Evolutionary conservation across 352 stramenopile genomes (phyloP).

Genomic region (Phytophthora niederhauseri): DNA sequence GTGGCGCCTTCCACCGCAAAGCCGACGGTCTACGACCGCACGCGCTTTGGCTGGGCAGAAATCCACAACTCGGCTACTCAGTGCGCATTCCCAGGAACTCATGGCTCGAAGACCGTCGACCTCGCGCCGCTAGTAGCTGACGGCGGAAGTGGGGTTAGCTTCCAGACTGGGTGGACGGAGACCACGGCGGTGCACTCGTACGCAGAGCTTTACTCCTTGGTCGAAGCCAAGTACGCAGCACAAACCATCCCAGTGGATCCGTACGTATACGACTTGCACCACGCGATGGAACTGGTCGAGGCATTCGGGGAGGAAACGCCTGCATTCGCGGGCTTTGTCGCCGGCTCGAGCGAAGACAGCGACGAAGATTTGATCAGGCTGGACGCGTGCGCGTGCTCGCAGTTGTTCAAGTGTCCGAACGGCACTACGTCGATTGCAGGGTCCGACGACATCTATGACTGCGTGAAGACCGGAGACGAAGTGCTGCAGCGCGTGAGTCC

Average conservation of each 20-base stretch:
- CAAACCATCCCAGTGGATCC: constrained; percentile 86
- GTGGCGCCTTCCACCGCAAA: constrained; percentile 34
- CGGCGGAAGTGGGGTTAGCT: constrained; percentile 45
- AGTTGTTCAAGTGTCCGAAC: constrained; percentile 95
- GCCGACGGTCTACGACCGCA: constrained; percentile 43
- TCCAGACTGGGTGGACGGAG: constrained; percentile 77
- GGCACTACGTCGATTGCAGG: constrained; percentile 82
- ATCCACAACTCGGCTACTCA: constrained; percentile 55
- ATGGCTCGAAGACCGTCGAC: constrained; percentile 28
- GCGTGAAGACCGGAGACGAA: constrained; percentile 90
- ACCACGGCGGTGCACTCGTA: constrained; percentile 77
- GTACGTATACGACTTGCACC: constrained; percentile 93
- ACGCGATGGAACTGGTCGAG: constrained; percentile 87
- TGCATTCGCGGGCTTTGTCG: constrained; percentile 73
- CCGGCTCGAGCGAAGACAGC: constrained; percentile 27
- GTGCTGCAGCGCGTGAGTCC: constrained; percentile 89
- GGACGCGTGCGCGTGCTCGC: constrained; percentile 94
- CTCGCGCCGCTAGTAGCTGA: constrained; percentile 34
- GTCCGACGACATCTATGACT: constrained; percentile 86
- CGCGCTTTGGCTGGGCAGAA: constrained; percentile 61
- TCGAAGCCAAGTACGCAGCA: constrained; percentile 47
- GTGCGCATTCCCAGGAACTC: constrained; percentile 57
- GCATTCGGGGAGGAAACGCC: constrained; percentile 86
- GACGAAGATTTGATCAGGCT: constrained; percentile 65
- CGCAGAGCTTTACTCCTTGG: constrained; percentile 61